phyloP scores from a whole-genome alignment of 2,329 filamentous ascomycete genomes.

The Ophiostoma ulmi region DNA sequence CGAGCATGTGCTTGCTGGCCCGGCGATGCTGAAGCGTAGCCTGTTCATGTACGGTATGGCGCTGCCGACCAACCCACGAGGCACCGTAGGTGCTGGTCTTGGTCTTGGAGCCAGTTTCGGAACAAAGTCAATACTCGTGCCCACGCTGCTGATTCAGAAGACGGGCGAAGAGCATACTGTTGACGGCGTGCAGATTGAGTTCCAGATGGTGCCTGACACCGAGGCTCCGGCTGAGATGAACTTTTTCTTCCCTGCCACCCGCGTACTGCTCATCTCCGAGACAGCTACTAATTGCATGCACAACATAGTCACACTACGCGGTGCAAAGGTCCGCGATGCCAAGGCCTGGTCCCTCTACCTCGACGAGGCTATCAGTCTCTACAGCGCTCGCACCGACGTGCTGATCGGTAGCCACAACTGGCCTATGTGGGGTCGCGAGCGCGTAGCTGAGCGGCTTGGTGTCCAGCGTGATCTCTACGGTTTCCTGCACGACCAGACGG shows the following conservation, averaged over 20 bases:
- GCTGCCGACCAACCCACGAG: constrained; percentile 5
- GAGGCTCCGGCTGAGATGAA: constrained; percentile 22
- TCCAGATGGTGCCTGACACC: constrained; percentile 22
- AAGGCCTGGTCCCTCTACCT: constrained; percentile 22
- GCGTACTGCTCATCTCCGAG: constrained; percentile 16
- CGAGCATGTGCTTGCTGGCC: constrained; percentile 17
- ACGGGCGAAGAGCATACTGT: constrained; percentile 15
- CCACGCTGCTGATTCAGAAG: neutral
- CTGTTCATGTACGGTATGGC: constrained; percentile 20
- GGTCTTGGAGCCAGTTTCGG: neutral
- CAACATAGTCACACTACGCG: constrained; percentile 20
- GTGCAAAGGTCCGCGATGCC: constrained; percentile 18
- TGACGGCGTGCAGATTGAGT: constrained; percentile 18
- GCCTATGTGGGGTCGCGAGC: constrained; percentile 19
- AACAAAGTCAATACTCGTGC: neutral
- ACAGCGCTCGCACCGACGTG: constrained; percentile 5
- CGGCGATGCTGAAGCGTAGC: constrained; percentile 19
- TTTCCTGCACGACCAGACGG: constrained; percentile 21
- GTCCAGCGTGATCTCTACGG: constrained; percentile 21
- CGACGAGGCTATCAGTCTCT: constrained; percentile 18
- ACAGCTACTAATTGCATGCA: constrained; percentile 21
- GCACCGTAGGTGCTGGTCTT: neutral
- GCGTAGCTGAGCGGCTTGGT: constrained; percentile 14
- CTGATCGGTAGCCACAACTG: constrained; percentile 22
- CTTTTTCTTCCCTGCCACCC: constrained; percentile 16